Base-by-base conservation (phyloP, 495 filamentous ascomycete genomes). In the Podospora australis region DNA sequence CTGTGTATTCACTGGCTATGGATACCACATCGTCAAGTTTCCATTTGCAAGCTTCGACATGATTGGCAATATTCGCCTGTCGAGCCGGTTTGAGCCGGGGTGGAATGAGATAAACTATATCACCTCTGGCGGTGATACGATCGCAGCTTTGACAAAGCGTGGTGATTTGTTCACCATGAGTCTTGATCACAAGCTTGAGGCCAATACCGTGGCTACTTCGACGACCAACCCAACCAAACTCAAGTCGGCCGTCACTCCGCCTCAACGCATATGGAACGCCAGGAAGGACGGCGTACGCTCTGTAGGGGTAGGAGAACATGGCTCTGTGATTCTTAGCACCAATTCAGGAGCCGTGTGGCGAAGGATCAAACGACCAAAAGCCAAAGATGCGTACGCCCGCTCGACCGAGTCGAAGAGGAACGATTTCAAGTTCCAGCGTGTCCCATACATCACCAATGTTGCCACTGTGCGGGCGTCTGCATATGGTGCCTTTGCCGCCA, bases 241-340 rank as follows among this genome's bases (percentile, higher is more conserved):
- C 40, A 81, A 82, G 25, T 82, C 82, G 32, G 86, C 88, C 1
- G 66, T 95, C 5, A 88, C 88, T 2, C 52, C 69, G 14, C 85
- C 89, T 10, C 75, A 84, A 39, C 78, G 86, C 44, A 83, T 94
- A 25, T 98, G 92, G 92, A 90, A 86, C 54, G 81, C 79, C 3
- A 80, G 87, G 47, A 94, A 95, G 78, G 88, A 80, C 49, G 75
- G 88, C 9, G 90, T 85, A 7, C 78, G 75, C 51, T 94, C 95
- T 54, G 86, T 95, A 14, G 86, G 81, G 51, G 83, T 98, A 4
- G 88, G 89, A 11, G 88, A 94, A 62, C 86, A 96, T 70, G 94
- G 90, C 6, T 95, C 90, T 2, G 88, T 98, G 50, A 95, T 98
- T 49, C 80, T 98, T 48, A 90, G 88, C 55, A 97, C 92, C 1